Evolutionary conservation across 1,139 yeast genomes (phyloP).

Genomic region (Suhomyces bolitotheri): DNA sequence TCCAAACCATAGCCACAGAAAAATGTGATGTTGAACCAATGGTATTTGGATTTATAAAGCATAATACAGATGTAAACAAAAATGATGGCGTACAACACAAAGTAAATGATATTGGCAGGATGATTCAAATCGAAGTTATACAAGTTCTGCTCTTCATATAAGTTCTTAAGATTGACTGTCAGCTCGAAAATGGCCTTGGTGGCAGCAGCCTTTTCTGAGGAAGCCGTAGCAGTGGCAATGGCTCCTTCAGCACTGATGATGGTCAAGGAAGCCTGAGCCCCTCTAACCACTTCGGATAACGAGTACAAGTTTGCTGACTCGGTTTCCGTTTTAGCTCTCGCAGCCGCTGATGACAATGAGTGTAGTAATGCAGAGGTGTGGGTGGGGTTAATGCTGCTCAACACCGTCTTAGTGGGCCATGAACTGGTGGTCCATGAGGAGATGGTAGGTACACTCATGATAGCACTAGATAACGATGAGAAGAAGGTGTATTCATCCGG

Average conservation of each 20-base stretch:
- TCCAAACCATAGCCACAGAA: slow-evolving; percentile 63
- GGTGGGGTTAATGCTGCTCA: slow-evolving; percentile 23
- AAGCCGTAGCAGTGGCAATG: slow-evolving; percentile 41
- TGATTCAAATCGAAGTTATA: slow-evolving; percentile 25
- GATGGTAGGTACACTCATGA: slow-evolving; percentile 6
- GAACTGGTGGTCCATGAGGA: slow-evolving; percentile 26
- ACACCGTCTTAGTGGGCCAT: slow-evolving; percentile 24
- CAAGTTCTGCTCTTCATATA: slow-evolving; percentile 29
- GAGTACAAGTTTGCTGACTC: slow-evolving; percentile 13
- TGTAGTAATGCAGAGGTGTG: slow-evolving; percentile 21
- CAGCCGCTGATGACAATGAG: slow-evolving; percentile 20
- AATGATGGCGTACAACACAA: slow-evolving; percentile 27
- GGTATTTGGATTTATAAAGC: slow-evolving; percentile 50
- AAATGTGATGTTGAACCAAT: slow-evolving; percentile 73
- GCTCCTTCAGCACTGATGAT: slow-evolving; percentile 36
- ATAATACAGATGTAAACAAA: slow-evolving; percentile 26
- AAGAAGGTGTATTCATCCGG: no score
- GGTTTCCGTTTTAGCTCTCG: slow-evolving; percentile 14
- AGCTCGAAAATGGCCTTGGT: slow-evolving; percentile 33
- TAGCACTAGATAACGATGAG: no score
- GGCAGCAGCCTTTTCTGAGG: slow-evolving; percentile 28
- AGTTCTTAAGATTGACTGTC: slow-evolving; percentile 33
- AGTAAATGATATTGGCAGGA: slow-evolving; percentile 35
- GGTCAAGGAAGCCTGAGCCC: slow-evolving; percentile 41
- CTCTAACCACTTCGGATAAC: slow-evolving; percentile 31